Evolutionary conservation across 805 yeast genomes (phyloP).

Genomic region (Candida jianshihensis): DNA sequence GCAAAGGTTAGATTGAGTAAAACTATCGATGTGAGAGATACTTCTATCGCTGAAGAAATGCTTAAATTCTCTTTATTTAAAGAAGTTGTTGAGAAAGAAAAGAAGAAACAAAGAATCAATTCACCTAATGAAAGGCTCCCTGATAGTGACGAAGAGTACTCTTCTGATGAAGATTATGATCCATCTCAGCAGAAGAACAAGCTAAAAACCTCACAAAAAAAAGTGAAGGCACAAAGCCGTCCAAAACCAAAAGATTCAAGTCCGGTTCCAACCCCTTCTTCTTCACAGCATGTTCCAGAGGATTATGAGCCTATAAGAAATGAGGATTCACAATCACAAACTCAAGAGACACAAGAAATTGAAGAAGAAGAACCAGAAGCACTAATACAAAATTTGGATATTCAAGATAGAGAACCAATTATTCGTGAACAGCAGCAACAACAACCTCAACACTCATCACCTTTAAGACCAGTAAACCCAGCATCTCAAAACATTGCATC

Average conservation of each 20-base stretch:
- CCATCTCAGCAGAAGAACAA: too few relatives aligned
- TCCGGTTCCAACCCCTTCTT: background rate
- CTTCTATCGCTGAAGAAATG: conserved; percentile 77
- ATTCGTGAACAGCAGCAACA: background rate
- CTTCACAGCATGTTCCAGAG: conserved; percentile 13
- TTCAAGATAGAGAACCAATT: conserved; percentile 1
- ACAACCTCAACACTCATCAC: background rate
- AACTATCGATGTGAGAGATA: conserved; percentile 69
- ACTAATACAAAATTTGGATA: background rate
- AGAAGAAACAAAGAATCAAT: conserved; percentile 20
- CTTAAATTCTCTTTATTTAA: conserved; percentile 81
- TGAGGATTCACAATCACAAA: conserved; percentile 10
- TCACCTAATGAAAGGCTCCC: conserved; percentile 7
- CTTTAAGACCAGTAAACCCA: conserved; percentile 15
- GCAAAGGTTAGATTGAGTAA: conserved; percentile 89
- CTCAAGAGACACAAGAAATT: conserved; percentile 5
- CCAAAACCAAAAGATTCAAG: background rate
- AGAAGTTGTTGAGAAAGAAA: conserved; percentile 41
- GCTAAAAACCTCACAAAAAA: conserved; percentile 1
- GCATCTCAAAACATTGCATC: conserved; percentile 9
- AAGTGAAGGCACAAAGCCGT: background rate
- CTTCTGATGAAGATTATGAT: conserved; percentile 18
- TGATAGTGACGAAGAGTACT: conserved; percentile 19
- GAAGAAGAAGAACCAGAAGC: conserved; percentile 2
- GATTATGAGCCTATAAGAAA: conserved; percentile 12